phyloP scores from a whole-genome alignment of 2,329 filamentous ascomycete genomes.

The Fonsecaea nubica region DNA sequence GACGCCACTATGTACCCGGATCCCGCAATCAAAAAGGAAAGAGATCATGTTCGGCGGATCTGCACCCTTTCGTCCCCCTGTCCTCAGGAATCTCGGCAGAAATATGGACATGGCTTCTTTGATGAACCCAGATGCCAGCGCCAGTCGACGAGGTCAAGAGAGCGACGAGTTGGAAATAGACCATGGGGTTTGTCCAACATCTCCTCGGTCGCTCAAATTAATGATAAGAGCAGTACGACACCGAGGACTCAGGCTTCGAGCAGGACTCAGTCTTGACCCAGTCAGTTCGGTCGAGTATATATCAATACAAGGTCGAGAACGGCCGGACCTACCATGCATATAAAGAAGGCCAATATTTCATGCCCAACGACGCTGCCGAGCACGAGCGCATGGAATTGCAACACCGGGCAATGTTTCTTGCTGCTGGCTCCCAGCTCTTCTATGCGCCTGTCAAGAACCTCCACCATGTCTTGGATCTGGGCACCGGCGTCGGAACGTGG shows the following conservation, averaged over 20 bases:
- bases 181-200: conserved; percentile 7
- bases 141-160: background rate
- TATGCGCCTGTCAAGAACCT: conserved; percentile 36
- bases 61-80: background rate
- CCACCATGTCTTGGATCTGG: conserved; percentile 34
- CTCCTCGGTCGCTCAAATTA: conserved; percentile 2
- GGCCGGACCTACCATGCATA: conserved; percentile 39
- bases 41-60: background rate
- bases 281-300: conserved; percentile 19
- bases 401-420: conserved; percentile 40
- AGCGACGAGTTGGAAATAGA: conserved; percentile 9
- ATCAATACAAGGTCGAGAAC: conserved; percentile 30
- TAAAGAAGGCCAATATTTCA: conserved; percentile 41
- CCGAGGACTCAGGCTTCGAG: conserved; percentile 21
- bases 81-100: background rate
- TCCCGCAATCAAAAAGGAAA: background rate
- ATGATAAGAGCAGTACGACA: conserved; percentile 19
- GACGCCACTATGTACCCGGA: background rate
- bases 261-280: conserved; percentile 18
- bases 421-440: conserved; percentile 23
- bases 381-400: conserved; percentile 47
- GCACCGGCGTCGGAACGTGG: conserved; percentile 36
- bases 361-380: conserved; percentile 48
- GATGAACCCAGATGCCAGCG: background rate
- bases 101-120: background rate